phyloP scores from a whole-genome alignment of 2,329 filamentous ascomycete species.

The Ophiostoma perfectum region DNA sequence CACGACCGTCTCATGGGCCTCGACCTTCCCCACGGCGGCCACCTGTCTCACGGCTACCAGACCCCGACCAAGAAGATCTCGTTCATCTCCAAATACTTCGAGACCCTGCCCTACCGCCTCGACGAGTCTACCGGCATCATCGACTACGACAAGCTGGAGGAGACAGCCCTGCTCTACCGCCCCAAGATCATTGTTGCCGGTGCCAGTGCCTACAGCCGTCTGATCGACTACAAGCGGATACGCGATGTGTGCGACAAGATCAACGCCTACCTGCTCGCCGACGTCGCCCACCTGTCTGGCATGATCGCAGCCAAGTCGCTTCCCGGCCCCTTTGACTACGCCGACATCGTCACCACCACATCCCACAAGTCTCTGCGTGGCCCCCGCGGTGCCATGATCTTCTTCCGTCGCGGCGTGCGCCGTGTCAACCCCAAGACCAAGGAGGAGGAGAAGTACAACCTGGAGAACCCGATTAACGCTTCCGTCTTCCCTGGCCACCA shows the following conservation, averaged over 20 bases:
- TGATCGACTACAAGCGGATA: constrained; percentile 93
- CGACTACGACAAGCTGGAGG: constrained; percentile 87
- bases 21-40: constrained; percentile 91
- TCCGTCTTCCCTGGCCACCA: constrained; percentile 98
- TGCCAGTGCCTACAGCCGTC: constrained; percentile 89
- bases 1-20: constrained; percentile 97
- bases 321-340: constrained; percentile 79
- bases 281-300: constrained; percentile 97
- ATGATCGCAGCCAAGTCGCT: constrained; percentile 88
- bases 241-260: constrained; percentile 85
- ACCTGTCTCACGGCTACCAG: constrained; percentile 95
- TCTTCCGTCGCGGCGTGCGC: constrained; percentile 90
- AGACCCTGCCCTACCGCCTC: constrained; percentile 91
- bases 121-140: constrained; percentile 88
- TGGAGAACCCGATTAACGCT: constrained; percentile 88
- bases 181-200: constrained; percentile 95
- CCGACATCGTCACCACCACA: constrained; percentile 95
- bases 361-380: constrained; percentile 97
- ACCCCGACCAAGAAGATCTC: constrained; percentile 92
- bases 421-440: constrained; percentile 79
- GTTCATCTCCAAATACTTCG: constrained; percentile 98
- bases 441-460: constrained; percentile 78
- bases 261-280: constrained; percentile 85
- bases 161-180: constrained; percentile 80
- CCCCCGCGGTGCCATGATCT: constrained; percentile 94